Evolutionary conservation across 2,329 filamentous ascomycete species (phyloP), one percentile per base, ranked within the genome.

Genomic region (Colletotrichum sp.): DNA sequence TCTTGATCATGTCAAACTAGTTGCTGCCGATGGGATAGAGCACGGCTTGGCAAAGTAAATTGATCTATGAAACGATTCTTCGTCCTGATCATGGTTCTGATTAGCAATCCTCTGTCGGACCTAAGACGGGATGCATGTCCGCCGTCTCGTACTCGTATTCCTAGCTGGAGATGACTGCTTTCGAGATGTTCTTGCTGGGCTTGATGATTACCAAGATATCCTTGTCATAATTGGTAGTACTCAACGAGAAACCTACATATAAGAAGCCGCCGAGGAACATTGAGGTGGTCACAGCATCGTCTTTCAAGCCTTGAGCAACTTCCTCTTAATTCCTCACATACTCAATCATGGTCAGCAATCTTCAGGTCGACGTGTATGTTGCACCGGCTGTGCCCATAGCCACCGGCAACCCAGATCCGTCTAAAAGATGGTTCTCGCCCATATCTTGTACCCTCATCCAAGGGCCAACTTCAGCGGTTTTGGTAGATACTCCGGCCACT

Each of bases 391-490:
- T 34, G 4, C 30, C 30, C 13, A 69, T 49, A 29, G 66, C 29
- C 12, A n/a, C 32, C 13, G n/a, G 13, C 22, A 34, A 49, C 29
- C 16, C 22, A 9, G 49, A 69, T 32, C 66, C 66, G 8, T 69
- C 52, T 49, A 32, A 57, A 29, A 13, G 32, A 59, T 27, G 44
- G 55, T 29, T 68, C 65, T 68, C 65, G 22, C 65, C 65, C 11
- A 36, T 27, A 27, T 57, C 36, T 4, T 68, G 65, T 7, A 55
- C 65, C 11, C 65, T 68, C 12, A 55, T 68, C 16, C 49, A 68
- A 16, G 49, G 36, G 3, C 65, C 65, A 9, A 55, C 25, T 3
- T 22, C 44, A 11, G 65, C 65, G 15, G 15, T 68, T 55, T 36
- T 68, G 11, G 44, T 68, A 6, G 65, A 68, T 2, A 52, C 36